Base-by-base conservation (phyloP, 345 rosid species). In the Eucalyptus albens region DNA sequence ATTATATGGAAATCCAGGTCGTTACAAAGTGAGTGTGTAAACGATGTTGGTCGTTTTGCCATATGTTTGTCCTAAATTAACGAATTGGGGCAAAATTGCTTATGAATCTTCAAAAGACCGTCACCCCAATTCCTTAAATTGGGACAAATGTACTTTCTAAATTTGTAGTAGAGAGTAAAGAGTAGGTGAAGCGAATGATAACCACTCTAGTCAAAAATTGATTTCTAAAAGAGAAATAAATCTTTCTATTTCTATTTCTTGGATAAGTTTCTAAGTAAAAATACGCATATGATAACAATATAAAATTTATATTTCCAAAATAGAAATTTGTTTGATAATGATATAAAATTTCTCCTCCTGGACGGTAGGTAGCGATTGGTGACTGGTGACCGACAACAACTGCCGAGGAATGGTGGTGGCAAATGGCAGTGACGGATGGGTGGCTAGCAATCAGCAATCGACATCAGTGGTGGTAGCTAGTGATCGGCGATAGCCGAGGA, bases 181-280 rank as follows among this genome's bases (percentile, higher is more conserved):
- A 60, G 69, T 6, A 49, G 96, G 93, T 27, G 96, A 94, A 69
- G 95, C 92, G 24, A 53, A 53, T 53, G 24, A 53, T 19, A 53
- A 53, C 24, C 24, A 53, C 59, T 53, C 59, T 8, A 19, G 59
- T 19, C 24, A 53, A 8, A 53, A 53, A 53, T 19, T 53, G 1
- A 53, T 53, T 53, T 53, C 1, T 19, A 2, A 53, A 53, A 53
- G 59, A 53, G 11, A 53, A 53, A 53, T 53, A 53, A 0, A 53
- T 19, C 0, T 8, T 53, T 53, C 1, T 53, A 53, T 53, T 53
- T 53, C 24, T 53, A 19, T 19, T 19, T 53, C 0, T 53, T 53
- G 11, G 59, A 53, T 0, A 19, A 53, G 24, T 53, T 53, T 53
- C 11, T 53, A 53, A 3, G 10, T 3, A 19, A 53, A 53, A 19